These are phyloP conservation scores for Pythium rishiriense DNA, from an alignment of 352 stramenopile species.

Conservation along the genomic window DNA sequence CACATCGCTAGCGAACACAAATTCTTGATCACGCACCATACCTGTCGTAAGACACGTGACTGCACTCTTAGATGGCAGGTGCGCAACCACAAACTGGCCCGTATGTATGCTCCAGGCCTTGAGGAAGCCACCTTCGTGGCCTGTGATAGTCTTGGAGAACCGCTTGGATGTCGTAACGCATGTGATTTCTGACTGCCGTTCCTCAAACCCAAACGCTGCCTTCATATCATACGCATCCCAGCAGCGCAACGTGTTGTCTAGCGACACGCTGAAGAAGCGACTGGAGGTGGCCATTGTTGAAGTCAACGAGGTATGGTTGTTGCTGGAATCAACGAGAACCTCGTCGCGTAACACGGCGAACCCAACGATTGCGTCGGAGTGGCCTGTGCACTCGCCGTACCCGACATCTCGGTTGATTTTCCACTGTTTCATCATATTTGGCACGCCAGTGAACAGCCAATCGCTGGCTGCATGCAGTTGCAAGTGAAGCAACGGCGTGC, in stretches of 20 bases:
- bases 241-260: constrained; percentile 73
- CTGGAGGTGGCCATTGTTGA: constrained; percentile 23
- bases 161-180: constrained; percentile 50
- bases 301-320: neutral
- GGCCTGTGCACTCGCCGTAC: constrained; percentile 55
- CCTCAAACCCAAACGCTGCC: constrained; percentile 60
- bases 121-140: constrained; percentile 51
- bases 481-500: constrained; percentile 23
- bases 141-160: constrained; percentile 60
- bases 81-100: constrained; percentile 40
- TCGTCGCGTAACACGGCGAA: constrained; percentile 43
- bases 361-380: constrained; percentile 49
- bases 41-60: constrained; percentile 55
- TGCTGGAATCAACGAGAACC: constrained; percentile 1
- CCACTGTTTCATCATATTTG: constrained; percentile 61
- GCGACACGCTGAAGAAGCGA: constrained; percentile 64
- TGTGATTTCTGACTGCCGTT: constrained; percentile 64
- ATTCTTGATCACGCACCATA: constrained; percentile 56
- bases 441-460: constrained; percentile 46
- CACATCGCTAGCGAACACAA: constrained; percentile 50
- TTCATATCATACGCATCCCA: constrained; percentile 78
- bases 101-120: constrained; percentile 71
- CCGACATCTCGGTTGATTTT: constrained; percentile 57
- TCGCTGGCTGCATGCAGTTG: constrained; percentile 25
- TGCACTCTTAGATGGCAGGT: constrained; percentile 31